Evolutionary conservation across 805 yeast genomes (phyloP), one percentile per base, ranked within the genome.

Genomic region (Candida golubevii): DNA sequence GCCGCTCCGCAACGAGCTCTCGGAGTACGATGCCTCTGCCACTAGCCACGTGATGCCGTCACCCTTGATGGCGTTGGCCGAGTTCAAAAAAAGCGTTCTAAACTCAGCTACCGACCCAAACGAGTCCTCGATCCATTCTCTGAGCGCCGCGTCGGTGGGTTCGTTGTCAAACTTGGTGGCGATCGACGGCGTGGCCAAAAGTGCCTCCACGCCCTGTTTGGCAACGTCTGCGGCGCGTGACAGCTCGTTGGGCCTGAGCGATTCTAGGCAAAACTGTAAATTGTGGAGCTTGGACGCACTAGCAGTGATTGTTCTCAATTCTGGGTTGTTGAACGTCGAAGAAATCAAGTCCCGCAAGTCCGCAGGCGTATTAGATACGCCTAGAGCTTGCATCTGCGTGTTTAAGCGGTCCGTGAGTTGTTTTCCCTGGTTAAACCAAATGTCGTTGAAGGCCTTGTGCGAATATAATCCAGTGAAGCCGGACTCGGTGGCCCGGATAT

Each of bases 21-120:
- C 67, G 15, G 66, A 54, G 45, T 60, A 55, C 36, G 61, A 61
- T 12, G 62, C 72, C 64, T 72, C 74, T 46, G 91, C 95, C 18
- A 89, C 83, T 14, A 93, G 69, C 93, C 97, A 93, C 9, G 90
- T 85, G 65, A 76, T 82, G 3, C 99, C 99, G 63, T 88, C 91
- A 40, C 98, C 97, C 48, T 83, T 80, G 48, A 88, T 78, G 4
- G 84, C 76, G 39, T 72, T 66, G 9, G 91, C 88, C 1, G 93
- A 80, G 46, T 79, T 77, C 46, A 86, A 59, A 36, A 93, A 63
- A 38, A 87, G 73, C 1, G 85, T 78, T 54, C 85, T 76, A 60
- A 93, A 83, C 60, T 88, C 95, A 12, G 75, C 78, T 8, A 88
- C 49, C 0, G 90, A 80, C 7, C 96, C 96, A 65, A 89, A 89